A percentile compares a stretch with the other conserved stretches of the same genome.
phyloP scores from a whole-genome alignment of 805 yeast genomes.

The Yarrowia sp. region DNA sequence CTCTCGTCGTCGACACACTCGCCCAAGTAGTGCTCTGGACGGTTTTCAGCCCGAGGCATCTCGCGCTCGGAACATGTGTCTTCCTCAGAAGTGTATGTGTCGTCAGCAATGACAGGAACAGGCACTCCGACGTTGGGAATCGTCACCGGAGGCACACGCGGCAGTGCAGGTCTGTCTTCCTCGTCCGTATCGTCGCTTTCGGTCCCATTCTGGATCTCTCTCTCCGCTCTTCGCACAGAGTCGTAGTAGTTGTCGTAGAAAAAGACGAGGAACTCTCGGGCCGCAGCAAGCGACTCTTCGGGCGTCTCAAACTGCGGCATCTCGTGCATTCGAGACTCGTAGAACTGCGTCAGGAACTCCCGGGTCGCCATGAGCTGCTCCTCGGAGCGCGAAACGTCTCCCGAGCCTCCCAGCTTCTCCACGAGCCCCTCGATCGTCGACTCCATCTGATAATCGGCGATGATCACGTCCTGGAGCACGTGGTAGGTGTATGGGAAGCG shows the following conservation, averaged over 20 bases:
- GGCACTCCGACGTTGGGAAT: background rate
- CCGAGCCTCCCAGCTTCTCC: conserved; percentile 2
- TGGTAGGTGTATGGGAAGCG: conserved; percentile 9
- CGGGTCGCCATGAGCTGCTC: background rate
- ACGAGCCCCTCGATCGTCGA: conserved; percentile 9
- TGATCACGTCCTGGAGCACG: conserved; percentile 12
- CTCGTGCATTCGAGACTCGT: conserved; percentile 3
- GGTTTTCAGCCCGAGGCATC: background rate
- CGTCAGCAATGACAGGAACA: background rate
- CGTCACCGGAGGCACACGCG: background rate
- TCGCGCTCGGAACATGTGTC: background rate
- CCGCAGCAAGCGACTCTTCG: background rate
- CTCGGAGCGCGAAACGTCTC: background rate
- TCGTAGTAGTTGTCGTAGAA: conserved; percentile 11
- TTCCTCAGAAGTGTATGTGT: background rate
- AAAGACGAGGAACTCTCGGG: background rate
- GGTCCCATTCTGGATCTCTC: background rate
- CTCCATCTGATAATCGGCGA: conserved; percentile 21
- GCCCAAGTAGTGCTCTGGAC: background rate
- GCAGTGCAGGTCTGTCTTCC: background rate
- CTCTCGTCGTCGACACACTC: background rate
- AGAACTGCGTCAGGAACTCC: background rate
- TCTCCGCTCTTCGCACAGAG: background rate
- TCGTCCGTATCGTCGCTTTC: background rate
- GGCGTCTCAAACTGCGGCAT: background rate